Conservation (phyloP, 352 stramenopile genomes). For the Phytophthora pisi region DNA sequence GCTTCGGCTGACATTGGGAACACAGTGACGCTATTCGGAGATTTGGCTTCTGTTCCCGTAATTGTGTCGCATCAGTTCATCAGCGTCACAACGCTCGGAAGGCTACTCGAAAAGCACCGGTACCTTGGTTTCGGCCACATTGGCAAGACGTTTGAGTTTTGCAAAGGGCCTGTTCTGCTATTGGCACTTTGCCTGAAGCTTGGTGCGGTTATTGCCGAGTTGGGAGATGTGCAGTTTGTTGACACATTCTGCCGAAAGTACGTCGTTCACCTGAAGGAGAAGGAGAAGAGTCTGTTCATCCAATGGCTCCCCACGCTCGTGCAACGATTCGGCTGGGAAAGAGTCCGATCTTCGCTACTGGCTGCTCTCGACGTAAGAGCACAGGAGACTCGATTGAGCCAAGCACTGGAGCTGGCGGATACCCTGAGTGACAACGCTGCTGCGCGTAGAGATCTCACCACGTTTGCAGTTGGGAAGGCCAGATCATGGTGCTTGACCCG, state of each 20-base stretch:
- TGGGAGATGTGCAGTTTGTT: background rate
- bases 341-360: background rate
- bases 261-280: constrained; percentile 6
- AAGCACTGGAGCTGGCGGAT: constrained; percentile 14
- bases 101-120: background rate
- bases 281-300: constrained; percentile 4
- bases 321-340: constrained; percentile 1
- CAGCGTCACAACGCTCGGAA: background rate
- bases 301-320: constrained; percentile 8
- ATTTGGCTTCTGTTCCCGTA: background rate
- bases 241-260: constrained; percentile 8
- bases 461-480: constrained; percentile 10
- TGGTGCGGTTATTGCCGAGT: constrained; percentile 1
- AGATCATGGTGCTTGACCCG: background rate
- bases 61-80: constrained; percentile 9
- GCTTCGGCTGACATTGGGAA: constrained; percentile 9
- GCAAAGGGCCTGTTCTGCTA: background rate
- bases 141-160: background rate
- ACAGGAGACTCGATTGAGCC: constrained; percentile 3
- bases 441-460: background rate
- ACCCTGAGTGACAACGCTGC: background rate
- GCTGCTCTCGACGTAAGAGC: background rate
- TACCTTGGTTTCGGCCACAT: background rate
- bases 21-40: constrained; percentile 10
- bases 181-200: constrained; percentile 15